Conservation (phyloP, 352 stramenopile genomes). For the Globisporangium paddicum region DNA sequence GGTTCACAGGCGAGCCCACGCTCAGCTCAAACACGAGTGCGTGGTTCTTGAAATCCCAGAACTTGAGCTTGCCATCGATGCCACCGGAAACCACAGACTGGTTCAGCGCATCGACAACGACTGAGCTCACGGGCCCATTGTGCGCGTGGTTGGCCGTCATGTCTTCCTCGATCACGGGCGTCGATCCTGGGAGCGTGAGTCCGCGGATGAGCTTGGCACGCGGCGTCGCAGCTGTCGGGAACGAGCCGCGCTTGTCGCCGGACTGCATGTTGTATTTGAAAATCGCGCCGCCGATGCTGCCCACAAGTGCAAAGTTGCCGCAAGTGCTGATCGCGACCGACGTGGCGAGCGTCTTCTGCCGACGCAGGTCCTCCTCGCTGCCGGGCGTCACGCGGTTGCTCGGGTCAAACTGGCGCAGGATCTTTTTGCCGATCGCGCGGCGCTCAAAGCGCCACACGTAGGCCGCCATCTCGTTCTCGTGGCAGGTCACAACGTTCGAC, state of each 20-base stretch:
- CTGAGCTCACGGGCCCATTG: slow-evolving; percentile 75
- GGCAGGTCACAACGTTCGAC: slow-evolving; percentile 94
- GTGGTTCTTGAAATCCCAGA: slow-evolving; percentile 88
- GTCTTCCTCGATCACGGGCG: slow-evolving; percentile 29
- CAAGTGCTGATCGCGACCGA: slow-evolving; percentile 83
- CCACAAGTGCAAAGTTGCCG: slow-evolving; percentile 95
- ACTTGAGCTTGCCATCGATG: slow-evolving; percentile 87
- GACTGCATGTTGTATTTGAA: slow-evolving; percentile 97
- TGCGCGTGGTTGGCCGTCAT: slow-evolving; percentile 38
- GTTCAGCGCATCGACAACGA: slow-evolving; percentile 88
- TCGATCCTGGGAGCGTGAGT: slow-evolving; percentile 55
- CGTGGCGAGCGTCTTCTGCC: slow-evolving; percentile 61
- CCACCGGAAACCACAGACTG: slow-evolving; percentile 71
- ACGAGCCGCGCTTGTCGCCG: slow-evolving; percentile 88
- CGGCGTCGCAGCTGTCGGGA: slow-evolving; percentile 74
- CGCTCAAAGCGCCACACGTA: slow-evolving; percentile 94
- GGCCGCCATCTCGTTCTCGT: slow-evolving; percentile 89
- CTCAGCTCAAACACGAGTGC: slow-evolving; percentile 57
- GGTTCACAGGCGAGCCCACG: slow-evolving; percentile 69
- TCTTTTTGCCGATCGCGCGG: slow-evolving; percentile 90
- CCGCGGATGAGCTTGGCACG: slow-evolving; percentile 59
- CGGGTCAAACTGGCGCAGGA: slow-evolving; percentile 88
- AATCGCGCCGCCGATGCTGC: slow-evolving; percentile 86
- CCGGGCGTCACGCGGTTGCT: slow-evolving; percentile 52
- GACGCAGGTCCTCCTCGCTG: slow-evolving; percentile 54